Base-by-base conservation (phyloP, 371 early-diverging fungal species). In the Enterocytospora artemiae region DNA sequence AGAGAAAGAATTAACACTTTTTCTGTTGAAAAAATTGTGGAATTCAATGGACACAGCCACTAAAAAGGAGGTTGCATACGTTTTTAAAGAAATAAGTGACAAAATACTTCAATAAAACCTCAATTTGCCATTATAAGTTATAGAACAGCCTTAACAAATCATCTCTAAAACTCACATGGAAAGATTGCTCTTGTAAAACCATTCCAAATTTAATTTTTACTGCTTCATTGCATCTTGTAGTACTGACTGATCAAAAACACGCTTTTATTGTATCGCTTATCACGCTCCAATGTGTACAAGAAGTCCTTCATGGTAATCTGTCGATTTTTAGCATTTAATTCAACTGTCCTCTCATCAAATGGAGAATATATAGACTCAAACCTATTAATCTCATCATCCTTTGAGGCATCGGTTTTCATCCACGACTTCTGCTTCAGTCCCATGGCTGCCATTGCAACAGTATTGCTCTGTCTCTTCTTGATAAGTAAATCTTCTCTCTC, bases 401-500 rank as follows among this genome's bases (percentile, higher is more conserved):
- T 59, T 4, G 22, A n/a, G 2, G 28, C 33, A 30, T 63, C 66
- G 0, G 48, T 55, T 18, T 34, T 56, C 78, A 80, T 78, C 78
- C 78, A 80, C 44, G 63, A 65, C 48, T 72, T 76, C 34, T 66
- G 71, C 63, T 78, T 70, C 18, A 70, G 64, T 22, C 80, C 80
- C 14, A 80, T 62, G 30, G 80, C 80, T n/a, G 74, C 75, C 25
- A 80, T 51, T 3, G 78, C 80, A 43, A 78, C 73, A 25, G 67
- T 76, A 59, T 78, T 80, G 45, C 66, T 61, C 28, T 77, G 50
- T 36, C 72, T 56, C 33, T 78, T 80, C 59, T 80, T 80, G 51
- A 80, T 76, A 7, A 75, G 49, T 20, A 80, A 50, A 60, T 80
- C 80, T 56, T 80, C 80, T 59, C 80, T 64, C 41, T 80, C 80